Conservation (phyloP, 176 grass and related monocot species). For the Echinochloa phyllopogon region DNA sequence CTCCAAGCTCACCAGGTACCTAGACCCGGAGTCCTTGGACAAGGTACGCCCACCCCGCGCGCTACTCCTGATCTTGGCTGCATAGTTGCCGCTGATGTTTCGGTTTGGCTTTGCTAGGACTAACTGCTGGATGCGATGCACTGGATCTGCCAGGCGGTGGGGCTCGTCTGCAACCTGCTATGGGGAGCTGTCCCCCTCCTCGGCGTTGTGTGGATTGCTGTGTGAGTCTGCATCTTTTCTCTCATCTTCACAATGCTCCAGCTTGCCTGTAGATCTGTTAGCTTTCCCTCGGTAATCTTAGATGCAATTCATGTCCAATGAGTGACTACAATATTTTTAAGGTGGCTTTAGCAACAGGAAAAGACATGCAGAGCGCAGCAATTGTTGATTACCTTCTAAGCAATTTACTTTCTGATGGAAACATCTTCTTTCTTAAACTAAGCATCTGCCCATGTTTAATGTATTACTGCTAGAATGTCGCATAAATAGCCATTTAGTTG, state of each 20-base stretch:
- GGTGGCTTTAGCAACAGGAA: neutral
- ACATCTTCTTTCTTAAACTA: too few relatives aligned
- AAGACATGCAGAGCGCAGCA: neutral
- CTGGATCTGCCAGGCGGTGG: conserved; percentile 92
- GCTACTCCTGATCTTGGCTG: neutral
- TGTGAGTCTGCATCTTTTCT: conserved; percentile 51
- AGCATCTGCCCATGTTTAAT: too few relatives aligned
- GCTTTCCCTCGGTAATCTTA: neutral
- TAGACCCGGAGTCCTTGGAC: conserved; percentile 90
- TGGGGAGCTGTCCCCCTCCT: conserved; percentile 89
- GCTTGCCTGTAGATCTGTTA: neutral
- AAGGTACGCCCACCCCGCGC: conserved; percentile 53
- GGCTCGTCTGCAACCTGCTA: conserved; percentile 74
- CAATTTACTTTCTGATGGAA: neutral
- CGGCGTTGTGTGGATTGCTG: conserved; percentile 82
- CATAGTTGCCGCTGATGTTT: neutral
- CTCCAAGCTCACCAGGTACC: conserved; percentile 77
- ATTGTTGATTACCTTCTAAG: neutral
- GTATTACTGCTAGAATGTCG: too few relatives aligned
- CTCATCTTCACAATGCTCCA: neutral
- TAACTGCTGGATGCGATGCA: conserved; percentile 83
- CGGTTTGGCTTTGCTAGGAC: conserved; percentile 53
- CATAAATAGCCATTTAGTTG: too few relatives aligned
- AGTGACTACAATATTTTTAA: neutral
- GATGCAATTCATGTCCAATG: neutral